phyloP scores from a whole-genome alignment of 768 basidiomycete species.

The Lyophyllum atratum region DNA sequence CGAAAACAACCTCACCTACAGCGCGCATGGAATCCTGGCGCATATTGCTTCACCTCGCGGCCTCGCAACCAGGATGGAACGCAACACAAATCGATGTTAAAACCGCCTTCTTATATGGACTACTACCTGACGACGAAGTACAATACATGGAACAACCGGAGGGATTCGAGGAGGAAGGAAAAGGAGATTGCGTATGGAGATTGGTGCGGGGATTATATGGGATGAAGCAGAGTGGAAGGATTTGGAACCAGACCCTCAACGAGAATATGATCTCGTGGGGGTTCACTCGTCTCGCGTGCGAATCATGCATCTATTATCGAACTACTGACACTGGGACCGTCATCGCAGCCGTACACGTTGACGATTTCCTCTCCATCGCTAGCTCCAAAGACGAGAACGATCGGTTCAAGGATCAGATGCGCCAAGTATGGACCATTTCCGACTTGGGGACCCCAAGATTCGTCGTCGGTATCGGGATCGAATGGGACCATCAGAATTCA shows the following conservation, averaged over 20 bases:
- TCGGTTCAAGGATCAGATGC: slow-evolving; percentile 27
- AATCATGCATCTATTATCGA: slow-evolving; percentile 31
- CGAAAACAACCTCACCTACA: background rate
- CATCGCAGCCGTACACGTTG: slow-evolving; percentile 29
- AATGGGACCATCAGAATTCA: slow-evolving; percentile 20
- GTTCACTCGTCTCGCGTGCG: slow-evolving; percentile 24
- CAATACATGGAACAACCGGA: slow-evolving; percentile 36
- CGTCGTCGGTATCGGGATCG: slow-evolving; percentile 37
- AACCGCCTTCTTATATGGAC: slow-evolving; percentile 9
- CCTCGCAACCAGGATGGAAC: slow-evolving; percentile 18
- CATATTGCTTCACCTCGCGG: slow-evolving; percentile 29
- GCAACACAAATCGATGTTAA: slow-evolving; percentile 36
- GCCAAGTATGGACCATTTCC: slow-evolving; percentile 29
- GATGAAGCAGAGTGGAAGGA: slow-evolving; percentile 13
- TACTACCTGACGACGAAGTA: slow-evolving; percentile 27
- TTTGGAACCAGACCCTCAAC: slow-evolving; percentile 30
- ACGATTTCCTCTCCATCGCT: slow-evolving; percentile 28
- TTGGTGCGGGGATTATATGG: slow-evolving; percentile 4
- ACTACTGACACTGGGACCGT: slow-evolving; percentile 9
- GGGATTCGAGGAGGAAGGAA: slow-evolving; percentile 21
- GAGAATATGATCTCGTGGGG: slow-evolving; percentile 23
- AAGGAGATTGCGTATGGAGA: slow-evolving; percentile 17
- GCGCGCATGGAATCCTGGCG: slow-evolving; percentile 26
- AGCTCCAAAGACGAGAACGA: slow-evolving; percentile 16
- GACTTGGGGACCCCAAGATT: slow-evolving; percentile 32